Conservation (phyloP, 306 rosid genomes). For the Prunus fruticosa region DNA sequence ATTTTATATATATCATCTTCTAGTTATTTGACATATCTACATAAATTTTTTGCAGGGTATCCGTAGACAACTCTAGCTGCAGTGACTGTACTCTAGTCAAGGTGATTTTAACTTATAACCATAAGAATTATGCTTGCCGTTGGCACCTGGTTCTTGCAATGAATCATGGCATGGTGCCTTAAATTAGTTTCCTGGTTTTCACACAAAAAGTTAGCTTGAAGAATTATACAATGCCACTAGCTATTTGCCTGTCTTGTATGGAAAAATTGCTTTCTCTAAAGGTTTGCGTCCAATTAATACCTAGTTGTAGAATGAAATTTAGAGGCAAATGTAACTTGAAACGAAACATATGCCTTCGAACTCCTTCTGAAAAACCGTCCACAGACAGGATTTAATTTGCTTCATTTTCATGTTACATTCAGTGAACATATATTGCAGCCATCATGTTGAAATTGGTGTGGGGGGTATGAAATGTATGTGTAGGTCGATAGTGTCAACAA, state of each 20-base stretch:
- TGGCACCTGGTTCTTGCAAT: slow-evolving; percentile 1
- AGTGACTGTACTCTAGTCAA: slow-evolving; percentile 60
- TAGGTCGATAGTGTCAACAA: slow-evolving; percentile 77
- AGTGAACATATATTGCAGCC: slow-evolving; percentile 1
- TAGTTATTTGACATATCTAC: slow-evolving; percentile 3
- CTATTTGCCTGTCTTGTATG: background rate
- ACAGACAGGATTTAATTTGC: background rate
- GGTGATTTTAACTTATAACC: slow-evolving; percentile 39
- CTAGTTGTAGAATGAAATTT: background rate
- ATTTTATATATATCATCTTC: background rate
- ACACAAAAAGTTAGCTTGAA: background rate
- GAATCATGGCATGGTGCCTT: background rate
- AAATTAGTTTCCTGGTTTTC: background rate
- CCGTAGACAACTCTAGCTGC: slow-evolving; percentile 65
- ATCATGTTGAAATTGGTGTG: slow-evolving; percentile 9
- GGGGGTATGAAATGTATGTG: slow-evolving; percentile 12
- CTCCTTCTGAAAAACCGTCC: background rate
- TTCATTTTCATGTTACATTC: slow-evolving; percentile 2
- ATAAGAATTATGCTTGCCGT: background rate
- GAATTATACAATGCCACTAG: background rate
- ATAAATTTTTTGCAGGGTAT: slow-evolving; percentile 55
- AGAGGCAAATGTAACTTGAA: background rate
- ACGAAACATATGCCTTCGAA: background rate
- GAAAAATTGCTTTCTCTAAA: background rate
- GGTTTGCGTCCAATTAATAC: background rate